Base-by-base conservation (phyloP, 2,329 filamentous ascomycete species). In the Scedosporium apiospermum region DNA sequence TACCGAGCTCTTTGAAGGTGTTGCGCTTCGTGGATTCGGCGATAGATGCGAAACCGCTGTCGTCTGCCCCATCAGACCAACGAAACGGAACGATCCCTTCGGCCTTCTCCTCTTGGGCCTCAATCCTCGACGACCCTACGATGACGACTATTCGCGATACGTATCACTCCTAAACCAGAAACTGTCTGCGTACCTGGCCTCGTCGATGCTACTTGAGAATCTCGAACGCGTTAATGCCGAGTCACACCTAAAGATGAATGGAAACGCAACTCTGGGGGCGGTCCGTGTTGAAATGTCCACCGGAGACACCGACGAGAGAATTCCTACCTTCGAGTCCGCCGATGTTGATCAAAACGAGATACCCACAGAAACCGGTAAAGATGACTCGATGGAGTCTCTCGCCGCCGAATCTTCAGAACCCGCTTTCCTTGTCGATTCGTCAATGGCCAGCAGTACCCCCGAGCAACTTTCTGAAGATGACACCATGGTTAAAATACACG, bases 231-330 rank as follows among this genome's bases (percentile, higher is more conserved):
- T 23, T 4, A 7, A 23, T 6, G 12, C 51, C 12, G 18, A 27
- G 12, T 55, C 18, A 23, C 51, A 55, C 51, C 51, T 16, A 16
- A 27, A 27, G 12, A n/a, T 4, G 51, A 55, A 55, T 27, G 51
- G 51, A 12, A 55, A 23, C 23, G 23, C 23, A 23, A 90, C 89
- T 1, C 90, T 90, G 21, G 85, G 84, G 62, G 78, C 91, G 34
- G 90, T 90, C 9, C 89, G 89, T 1, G 76, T 90, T 64, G 90
- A 95, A 71, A 85, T 88, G 2, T 88, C 91, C 66, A 87, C 91
- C 68, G 80, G 93, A 3, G 90, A 38, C 12, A 38, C 34, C 10
- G 10, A 88, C 0, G 83, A 90, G 71, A 88, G 93, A 70, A 79
- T 95, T 9, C 18, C 18, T 16, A 4, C 4, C 10, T 23, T 3